A percentile compares a stretch with the other conserved stretches of the same genome.
These are phyloP conservation scores for thale cress (Arabidopsis thaliana) DNA, from an alignment of 345 rosid genomes.

Conservation along the genomic window DNA sequence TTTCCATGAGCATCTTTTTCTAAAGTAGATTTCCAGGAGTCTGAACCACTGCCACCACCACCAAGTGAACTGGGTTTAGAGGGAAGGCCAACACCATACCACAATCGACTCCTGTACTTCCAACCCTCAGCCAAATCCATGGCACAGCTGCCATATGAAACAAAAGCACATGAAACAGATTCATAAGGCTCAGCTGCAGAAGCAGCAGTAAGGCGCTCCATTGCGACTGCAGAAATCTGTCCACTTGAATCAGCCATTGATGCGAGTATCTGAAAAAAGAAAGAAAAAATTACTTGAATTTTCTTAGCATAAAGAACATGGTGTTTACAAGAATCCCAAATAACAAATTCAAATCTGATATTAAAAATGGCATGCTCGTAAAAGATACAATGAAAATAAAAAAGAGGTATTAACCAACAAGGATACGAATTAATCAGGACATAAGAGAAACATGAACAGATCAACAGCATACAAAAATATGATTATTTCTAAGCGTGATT, in stretches of 20 bases:
- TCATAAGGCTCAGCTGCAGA: constrained; percentile 98
- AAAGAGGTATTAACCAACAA: constrained; percentile 22
- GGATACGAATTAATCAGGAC: constrained; percentile 2
- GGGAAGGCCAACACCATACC: constrained; percentile 94
- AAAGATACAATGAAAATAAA: constrained; percentile 1
- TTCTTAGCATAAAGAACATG: constrained; percentile 11
- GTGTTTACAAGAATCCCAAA: constrained; percentile 13
- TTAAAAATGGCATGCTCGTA: constrained; percentile 25
- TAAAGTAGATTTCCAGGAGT: constrained; percentile 79
- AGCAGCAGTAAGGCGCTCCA: constrained; percentile 98
- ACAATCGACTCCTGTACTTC: constrained; percentile 95
- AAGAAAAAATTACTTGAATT: constrained; percentile 34
- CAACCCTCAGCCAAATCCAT: constrained; percentile 95
- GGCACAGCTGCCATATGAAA: constrained; percentile 96
- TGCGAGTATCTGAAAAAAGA: constrained; percentile 75
- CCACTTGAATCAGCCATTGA: constrained; percentile 99
- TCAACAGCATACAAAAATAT: constrained; percentile 5
- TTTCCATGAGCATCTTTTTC: constrained; percentile 92
- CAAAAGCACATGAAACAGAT: constrained; percentile 97
- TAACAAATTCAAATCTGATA: not conserved
- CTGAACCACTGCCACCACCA: constrained; percentile 98
- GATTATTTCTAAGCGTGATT: not conserved
- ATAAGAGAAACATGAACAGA: constrained; percentile 7
- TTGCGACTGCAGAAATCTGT: constrained; percentile 80
- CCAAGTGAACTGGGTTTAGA: constrained; percentile 66